These are phyloP conservation scores for Candida orba DNA, from an alignment of 805 yeast genomes.

Conservation along the genomic window DNA sequence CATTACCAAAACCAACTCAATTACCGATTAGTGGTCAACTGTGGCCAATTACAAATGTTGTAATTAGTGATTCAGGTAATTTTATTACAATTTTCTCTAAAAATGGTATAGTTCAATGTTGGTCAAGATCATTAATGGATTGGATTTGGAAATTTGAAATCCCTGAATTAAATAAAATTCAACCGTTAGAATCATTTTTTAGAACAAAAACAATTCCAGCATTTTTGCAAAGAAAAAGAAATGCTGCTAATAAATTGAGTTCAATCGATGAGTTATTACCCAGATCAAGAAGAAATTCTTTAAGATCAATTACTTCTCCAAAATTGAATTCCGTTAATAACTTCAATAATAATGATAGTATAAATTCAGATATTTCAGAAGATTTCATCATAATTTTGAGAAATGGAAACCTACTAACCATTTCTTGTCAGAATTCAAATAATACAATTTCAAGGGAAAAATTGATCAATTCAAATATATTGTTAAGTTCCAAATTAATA, in stretches of 20 bases:
- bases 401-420: slow-evolving; percentile 41
- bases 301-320: slow-evolving; percentile 23
- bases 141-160: slow-evolving; percentile 47
- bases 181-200: slow-evolving; percentile 53
- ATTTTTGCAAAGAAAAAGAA: slow-evolving; percentile 28
- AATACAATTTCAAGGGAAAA: slow-evolving; percentile 24
- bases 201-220: slow-evolving; percentile 47
- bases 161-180: slow-evolving; percentile 29
- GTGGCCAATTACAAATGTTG: slow-evolving; percentile 58
- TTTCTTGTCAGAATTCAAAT: slow-evolving; percentile 44
- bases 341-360: slow-evolving; percentile 18
- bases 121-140: slow-evolving; percentile 45
- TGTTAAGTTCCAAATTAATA: slow-evolving; percentile 45
- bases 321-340: slow-evolving; percentile 15
- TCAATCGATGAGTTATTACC: slow-evolving; percentile 13
- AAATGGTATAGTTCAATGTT: slow-evolving; percentile 49
- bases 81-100: slow-evolving; percentile 48
- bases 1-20: slow-evolving; percentile 38
- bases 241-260: slow-evolving; percentile 5
- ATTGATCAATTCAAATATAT: slow-evolving; percentile 30
- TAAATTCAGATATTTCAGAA: slow-evolving; percentile 25
- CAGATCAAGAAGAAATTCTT: slow-evolving; percentile 28
- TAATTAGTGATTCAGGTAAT: slow-evolving; percentile 51
- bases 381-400: slow-evolving; percentile 43
- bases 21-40: slow-evolving; percentile 36